Percentiles rank a stretch among this genome's conserved stretches.
Conservation (phyloP, 225 moss, liverwort and hornwort species). For the Antitrichia curtipendula region DNA sequence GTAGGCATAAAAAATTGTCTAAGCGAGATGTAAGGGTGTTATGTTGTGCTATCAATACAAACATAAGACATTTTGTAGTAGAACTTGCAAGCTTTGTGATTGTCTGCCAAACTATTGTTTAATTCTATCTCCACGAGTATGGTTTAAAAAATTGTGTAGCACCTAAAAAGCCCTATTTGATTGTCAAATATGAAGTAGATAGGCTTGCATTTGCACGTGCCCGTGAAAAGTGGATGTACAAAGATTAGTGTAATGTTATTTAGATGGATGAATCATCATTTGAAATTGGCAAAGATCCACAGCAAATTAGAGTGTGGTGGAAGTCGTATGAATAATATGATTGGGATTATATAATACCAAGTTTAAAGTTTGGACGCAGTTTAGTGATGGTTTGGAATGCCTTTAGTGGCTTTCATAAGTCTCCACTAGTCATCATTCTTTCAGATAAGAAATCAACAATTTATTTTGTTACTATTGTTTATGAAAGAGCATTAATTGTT, state of each 20-base stretch:
- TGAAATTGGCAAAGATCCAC: background rate
- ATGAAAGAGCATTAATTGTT: background rate
- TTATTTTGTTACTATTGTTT: background rate
- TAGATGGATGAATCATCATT: rapidly evolving
- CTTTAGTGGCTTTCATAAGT: background rate
- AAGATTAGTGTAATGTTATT: background rate
- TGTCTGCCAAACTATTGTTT: rapidly evolving
- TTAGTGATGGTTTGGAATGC: background rate
- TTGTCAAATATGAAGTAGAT: background rate
- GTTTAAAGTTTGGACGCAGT: background rate
- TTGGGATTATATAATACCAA: background rate
- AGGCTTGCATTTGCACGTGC: too few species aligned
- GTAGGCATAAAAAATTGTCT: background rate
- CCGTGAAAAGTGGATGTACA: background rate
- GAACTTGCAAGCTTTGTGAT: background rate
- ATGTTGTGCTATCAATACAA: background rate
- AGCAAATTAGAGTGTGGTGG: background rate
- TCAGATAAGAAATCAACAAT: background rate
- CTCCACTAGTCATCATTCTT: background rate
- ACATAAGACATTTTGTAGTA: background rate
- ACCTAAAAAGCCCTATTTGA: background rate
- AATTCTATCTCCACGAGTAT: rapidly evolving
- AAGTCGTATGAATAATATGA: background rate
- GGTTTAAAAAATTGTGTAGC: background rate
- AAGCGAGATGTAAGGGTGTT: background rate